Conservation (phyloP, 2,329 filamentous ascomycete genomes). For the Colletotrichum scovillei region DNA sequence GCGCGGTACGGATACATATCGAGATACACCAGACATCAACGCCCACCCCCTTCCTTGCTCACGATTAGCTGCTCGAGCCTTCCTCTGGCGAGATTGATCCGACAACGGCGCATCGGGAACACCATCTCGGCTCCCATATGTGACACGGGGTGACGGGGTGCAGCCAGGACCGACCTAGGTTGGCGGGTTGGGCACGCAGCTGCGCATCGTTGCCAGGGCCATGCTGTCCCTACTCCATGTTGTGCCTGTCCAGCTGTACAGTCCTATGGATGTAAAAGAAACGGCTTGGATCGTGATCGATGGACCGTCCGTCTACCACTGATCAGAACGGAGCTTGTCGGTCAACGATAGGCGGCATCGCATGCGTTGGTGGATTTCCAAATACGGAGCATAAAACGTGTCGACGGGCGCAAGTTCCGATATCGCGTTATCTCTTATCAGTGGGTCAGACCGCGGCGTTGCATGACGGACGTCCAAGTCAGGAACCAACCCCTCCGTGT, state of each 20-base stretch:
- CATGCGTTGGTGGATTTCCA: not conserved
- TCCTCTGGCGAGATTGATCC: slow-evolving; percentile 7
- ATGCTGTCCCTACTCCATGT: not conserved
- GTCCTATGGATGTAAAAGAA: not conserved
- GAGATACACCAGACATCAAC: not conserved
- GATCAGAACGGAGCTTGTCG: not conserved
- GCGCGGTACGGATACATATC: slow-evolving; percentile 11
- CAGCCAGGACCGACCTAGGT: not conserved
- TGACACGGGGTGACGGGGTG: slow-evolving; percentile 7
- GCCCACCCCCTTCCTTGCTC: not conserved
- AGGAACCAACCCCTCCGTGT: slow-evolving; percentile 33
- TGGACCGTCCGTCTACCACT: not conserved
- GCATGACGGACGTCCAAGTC: slow-evolving; percentile 5
- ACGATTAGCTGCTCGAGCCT: slow-evolving; percentile 26
- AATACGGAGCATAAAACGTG: slow-evolving; percentile 11
- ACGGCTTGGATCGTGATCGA: not conserved
- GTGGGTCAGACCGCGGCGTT: not conserved
- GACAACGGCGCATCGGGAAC: slow-evolving; percentile 19
- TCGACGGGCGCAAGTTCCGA: slow-evolving; percentile 28
- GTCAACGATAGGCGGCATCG: slow-evolving; percentile 2
- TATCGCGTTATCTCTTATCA: slow-evolving; percentile 36
- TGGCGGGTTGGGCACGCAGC: not conserved
- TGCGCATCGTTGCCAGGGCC: not conserved
- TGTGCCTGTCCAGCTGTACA: not conserved
- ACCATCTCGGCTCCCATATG: slow-evolving; percentile 5